Evolutionary conservation across 2,329 filamentous ascomycete genomes (phyloP).

Genomic region (Neobulgaria alba): DNA sequence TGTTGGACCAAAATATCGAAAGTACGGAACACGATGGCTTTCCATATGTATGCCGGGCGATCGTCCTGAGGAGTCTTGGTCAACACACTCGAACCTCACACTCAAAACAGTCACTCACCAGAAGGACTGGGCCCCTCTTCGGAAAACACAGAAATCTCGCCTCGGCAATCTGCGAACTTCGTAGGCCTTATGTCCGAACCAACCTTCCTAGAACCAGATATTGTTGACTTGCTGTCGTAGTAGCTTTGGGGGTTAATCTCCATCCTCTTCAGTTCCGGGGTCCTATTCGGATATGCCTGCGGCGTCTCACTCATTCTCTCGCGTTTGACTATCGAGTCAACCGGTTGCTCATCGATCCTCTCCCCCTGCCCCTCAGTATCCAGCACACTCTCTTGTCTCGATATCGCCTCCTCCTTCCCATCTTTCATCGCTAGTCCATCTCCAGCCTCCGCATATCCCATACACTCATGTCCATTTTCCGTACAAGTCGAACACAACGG

Average conservation of each 20-base stretch:
- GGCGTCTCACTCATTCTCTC: too few relatives aligned
- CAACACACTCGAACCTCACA: too few relatives aligned
- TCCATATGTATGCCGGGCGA: conserved; percentile 38
- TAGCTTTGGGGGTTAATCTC: neutral
- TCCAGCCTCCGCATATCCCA: conserved; percentile 48
- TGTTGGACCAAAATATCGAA: conserved; percentile 83
- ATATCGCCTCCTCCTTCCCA: conserved; percentile 26
- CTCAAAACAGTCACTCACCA: too few relatives aligned
- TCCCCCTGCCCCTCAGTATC: too few relatives aligned
- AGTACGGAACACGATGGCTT: conserved; percentile 70
- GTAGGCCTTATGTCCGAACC: too few relatives aligned
- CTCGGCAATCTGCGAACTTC: too few relatives aligned
- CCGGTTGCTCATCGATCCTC: too few relatives aligned
- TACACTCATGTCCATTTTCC: conserved; percentile 60
- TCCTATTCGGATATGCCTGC: neutral
- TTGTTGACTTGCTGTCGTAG: too few relatives aligned
- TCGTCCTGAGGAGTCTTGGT: conserved; percentile 7
- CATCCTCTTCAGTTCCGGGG: neutral
- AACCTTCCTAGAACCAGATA: too few relatives aligned
- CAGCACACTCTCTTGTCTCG: conserved; percentile 17
- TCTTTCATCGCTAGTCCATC: conserved; percentile 15
- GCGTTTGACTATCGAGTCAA: too few relatives aligned
- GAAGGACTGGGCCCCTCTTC: conserved; percentile 28
- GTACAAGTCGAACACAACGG: conserved; percentile 64
- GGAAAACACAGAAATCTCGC: conserved; percentile 19